A percentile compares a stretch with the other conserved stretches of the same genome.
These are phyloP conservation scores for Cercospora sesami DNA, from an alignment of 2,329 filamentous ascomycete genomes.

Conservation along the genomic window DNA sequence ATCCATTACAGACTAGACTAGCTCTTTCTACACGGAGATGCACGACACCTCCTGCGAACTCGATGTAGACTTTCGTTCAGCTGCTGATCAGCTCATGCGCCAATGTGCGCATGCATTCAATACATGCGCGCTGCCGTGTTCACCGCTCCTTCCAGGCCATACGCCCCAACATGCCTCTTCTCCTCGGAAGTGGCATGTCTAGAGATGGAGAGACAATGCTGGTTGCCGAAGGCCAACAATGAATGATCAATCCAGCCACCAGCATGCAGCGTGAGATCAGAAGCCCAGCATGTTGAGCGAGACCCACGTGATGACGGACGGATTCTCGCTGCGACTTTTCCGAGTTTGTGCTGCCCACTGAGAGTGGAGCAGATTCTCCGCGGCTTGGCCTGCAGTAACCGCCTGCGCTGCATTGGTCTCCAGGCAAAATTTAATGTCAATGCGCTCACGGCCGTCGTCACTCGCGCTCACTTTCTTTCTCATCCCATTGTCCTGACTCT, in stretches of 20 bases:
- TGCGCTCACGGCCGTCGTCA: slow-evolving; percentile 11
- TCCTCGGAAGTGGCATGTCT: neutral
- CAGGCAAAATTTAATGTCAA: slow-evolving; percentile 14
- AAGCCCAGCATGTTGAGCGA: neutral
- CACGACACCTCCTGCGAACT: neutral
- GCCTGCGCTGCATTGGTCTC: neutral
- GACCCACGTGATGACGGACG: neutral
- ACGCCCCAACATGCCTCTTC: neutral
- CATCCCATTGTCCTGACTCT: slow-evolving; percentile 12
- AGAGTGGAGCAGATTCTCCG: neutral
- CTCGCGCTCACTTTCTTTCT: neutral
- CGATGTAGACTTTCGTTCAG: neutral
- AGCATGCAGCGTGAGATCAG: neutral
- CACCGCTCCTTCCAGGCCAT: neutral
- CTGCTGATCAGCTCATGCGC: neutral
- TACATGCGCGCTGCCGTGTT: neutral
- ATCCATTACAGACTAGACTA: neutral
- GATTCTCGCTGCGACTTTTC: neutral
- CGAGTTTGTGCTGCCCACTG: neutral
- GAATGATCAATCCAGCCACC: neutral
- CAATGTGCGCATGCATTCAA: neutral
- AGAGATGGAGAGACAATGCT: neutral
- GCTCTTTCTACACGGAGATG: neutral
- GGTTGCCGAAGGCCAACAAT: neutral
- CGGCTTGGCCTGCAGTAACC: neutral